Conservation (phyloP, 2,329 filamentous ascomycete species). For the Calcarisporium arbuscula region DNA sequence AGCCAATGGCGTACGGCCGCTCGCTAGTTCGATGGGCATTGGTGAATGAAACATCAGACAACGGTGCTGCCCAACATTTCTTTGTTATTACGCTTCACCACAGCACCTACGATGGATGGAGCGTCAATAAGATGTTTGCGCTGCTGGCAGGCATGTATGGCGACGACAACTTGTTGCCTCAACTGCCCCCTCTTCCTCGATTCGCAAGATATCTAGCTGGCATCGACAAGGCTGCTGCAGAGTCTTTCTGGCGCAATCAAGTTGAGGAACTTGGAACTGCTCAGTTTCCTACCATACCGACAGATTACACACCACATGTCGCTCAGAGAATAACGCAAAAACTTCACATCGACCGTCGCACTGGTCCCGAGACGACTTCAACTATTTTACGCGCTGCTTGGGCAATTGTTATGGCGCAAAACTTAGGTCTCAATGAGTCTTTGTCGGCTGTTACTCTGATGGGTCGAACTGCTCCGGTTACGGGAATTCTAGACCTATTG, state of each 20-base stretch:
- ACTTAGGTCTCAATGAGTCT: slow-evolving; percentile 5
- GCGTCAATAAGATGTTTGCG: slow-evolving; percentile 1
- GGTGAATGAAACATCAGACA: neutral
- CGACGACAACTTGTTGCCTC: too few relatives aligned
- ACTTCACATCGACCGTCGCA: neutral
- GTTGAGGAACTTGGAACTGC: too few relatives aligned
- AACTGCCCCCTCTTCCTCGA: too few relatives aligned
- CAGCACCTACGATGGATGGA: slow-evolving; percentile 8
- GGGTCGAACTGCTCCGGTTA: slow-evolving; percentile 14
- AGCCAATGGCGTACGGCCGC: neutral
- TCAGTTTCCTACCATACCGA: too few relatives aligned
- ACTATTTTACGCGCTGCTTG: slow-evolving; percentile 1
- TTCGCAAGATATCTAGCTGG: slow-evolving; percentile 1
- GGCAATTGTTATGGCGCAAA: slow-evolving; percentile 1
- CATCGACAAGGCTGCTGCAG: neutral
- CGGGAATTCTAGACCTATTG: slow-evolving; percentile 12
- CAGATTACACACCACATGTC: too few relatives aligned
- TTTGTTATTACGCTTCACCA: slow-evolving; percentile 6
- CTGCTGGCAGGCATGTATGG: neutral
- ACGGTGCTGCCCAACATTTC: too few relatives aligned
- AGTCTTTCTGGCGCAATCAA: slow-evolving; percentile 2
- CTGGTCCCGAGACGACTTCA: neutral
- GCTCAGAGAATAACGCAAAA: too few relatives aligned
- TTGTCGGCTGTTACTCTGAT: slow-evolving; percentile 13
- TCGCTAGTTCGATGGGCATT: neutral